Base-by-base conservation (phyloP, 805 yeast species). In the Pichia heedii region DNA sequence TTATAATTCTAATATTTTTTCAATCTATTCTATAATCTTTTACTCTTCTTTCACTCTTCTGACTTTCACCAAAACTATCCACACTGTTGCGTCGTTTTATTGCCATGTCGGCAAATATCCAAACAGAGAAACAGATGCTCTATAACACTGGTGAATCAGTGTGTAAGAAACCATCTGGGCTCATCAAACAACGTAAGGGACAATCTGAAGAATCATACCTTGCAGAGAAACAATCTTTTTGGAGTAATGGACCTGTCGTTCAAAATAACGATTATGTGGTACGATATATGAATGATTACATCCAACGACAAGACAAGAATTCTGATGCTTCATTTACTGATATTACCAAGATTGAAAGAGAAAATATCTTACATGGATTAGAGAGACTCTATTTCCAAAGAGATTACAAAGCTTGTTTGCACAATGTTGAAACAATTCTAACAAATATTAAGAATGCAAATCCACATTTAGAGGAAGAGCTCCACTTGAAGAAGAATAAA, bases 171-270 rank as follows among this genome's bases (percentile, higher is more conserved):
- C 64, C 73, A 1, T 68, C 75, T 1, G 79, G 79, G 0, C 63
- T 68, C 43, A 55, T 58, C 4, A 72, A 69, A 43, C 58, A 69
- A 22, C 71, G 96, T 35, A 85, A 83, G 53, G 80, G 79, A 0
- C 96, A 87, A 56, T 55, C 81, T 0, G 78, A 76, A 35, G 89
- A 79, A 42, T 83, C 75, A 44, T 87, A 64, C 50, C 62, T 56
- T 29, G 54, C 46, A 9, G 90, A 87, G 58, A 63, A 66, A 47
- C 48, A 49, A 3, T 73, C 70, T 53, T 86, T 77, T 54, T 61
- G 60, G 49, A 39, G 51, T 0, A 56, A 65, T 0, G 94, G 94
- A 0, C 93, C 95, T 0, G 62, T 66, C 1, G 32, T 47, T 18
- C 45, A 45, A 20, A 37, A 33, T 15, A 22, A 42, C 2, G 39